phyloP scores from a whole-genome alignment of 306 rosid genomes.

The Lupinus albus region DNA sequence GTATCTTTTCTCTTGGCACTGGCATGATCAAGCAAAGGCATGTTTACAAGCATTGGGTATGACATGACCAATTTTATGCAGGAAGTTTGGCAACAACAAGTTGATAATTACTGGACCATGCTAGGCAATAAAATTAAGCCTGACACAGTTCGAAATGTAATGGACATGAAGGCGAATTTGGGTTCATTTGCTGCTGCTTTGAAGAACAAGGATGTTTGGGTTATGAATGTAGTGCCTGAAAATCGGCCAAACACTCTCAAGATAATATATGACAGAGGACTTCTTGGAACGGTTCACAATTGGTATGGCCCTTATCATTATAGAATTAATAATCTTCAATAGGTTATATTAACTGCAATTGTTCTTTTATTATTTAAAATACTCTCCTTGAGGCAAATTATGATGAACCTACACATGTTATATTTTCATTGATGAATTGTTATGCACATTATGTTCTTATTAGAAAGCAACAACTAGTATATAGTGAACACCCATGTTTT shows the following conservation, averaged over 20 bases:
- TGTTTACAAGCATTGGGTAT: conserved; percentile 3
- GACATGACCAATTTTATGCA: conserved; percentile 45
- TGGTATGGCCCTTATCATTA: conserved; percentile 57
- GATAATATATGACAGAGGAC: conserved; percentile 92
- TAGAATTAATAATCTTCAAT: conserved; percentile 8
- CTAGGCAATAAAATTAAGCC: conserved; percentile 68
- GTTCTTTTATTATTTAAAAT: conserved; percentile 1
- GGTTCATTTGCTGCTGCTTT: conserved; percentile 95
- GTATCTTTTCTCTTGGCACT: not conserved
- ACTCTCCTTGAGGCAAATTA: conserved; percentile 2
- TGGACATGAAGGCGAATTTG: conserved; percentile 95
- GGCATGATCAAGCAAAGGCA: conserved; percentile 13
- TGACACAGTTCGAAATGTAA: conserved; percentile 72
- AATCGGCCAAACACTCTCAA: conserved; percentile 88
- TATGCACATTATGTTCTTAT: too few relatives aligned
- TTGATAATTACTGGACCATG: conserved; percentile 75
- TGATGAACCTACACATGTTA: too few relatives aligned
- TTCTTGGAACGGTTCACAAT: conserved; percentile 76
- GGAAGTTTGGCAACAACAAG: conserved; percentile 75
- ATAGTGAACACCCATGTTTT: too few relatives aligned
- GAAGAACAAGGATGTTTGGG: conserved; percentile 86
- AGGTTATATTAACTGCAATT: conserved; percentile 12
- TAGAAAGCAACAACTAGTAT: too few relatives aligned
- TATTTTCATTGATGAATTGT: too few relatives aligned
- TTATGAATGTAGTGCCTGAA: conserved; percentile 89